These are phyloP conservation scores for Kazachstania taianensis DNA, from an alignment of 805 yeast species.

Conservation along the genomic window DNA sequence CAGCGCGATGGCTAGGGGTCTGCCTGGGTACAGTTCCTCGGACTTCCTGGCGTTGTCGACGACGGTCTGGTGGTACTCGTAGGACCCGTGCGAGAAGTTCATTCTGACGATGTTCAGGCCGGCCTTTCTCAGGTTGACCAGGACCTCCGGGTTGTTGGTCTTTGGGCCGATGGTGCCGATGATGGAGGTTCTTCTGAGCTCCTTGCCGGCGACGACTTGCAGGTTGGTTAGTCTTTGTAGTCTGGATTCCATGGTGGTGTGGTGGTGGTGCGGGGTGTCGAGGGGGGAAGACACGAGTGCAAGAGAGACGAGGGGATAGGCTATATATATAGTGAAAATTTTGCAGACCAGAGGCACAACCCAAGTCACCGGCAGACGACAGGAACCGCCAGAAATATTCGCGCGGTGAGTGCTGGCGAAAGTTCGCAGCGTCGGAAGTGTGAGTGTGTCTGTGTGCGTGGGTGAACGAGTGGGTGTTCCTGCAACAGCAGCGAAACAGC, in stretches of 20 bases:
- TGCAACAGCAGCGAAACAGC: too few species aligned
- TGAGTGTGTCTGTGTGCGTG: too few species aligned
- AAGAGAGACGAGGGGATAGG: background rate
- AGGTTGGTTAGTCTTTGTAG: conserved; percentile 78
- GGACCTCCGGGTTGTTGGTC: conserved; percentile 79
- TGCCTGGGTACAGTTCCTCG: conserved; percentile 80
- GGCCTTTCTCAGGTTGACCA: conserved; percentile 86
- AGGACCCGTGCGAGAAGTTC: conserved; percentile 98
- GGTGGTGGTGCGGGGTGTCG: conserved; percentile 1
- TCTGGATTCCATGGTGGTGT: conserved; percentile 31
- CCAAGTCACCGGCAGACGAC: too few species aligned
- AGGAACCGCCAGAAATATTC: too few species aligned
- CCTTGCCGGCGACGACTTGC: conserved; percentile 69
- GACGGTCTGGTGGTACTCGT: conserved; percentile 95
- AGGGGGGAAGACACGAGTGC: background rate
- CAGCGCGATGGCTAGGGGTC: conserved; percentile 96
- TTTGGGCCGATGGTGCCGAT: conserved; percentile 99
- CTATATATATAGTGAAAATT: background rate
- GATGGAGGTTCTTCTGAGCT: conserved; percentile 87
- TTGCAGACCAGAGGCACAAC: background rate
- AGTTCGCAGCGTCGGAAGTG: too few species aligned
- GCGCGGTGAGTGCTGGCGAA: too few species aligned
- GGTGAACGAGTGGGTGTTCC: too few species aligned
- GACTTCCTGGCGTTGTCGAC: conserved; percentile 94
- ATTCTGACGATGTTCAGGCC: conserved; percentile 96